Evolutionary conservation across 139 green algal species (phyloP).

Genomic region (Nannochloris sp.): DNA sequence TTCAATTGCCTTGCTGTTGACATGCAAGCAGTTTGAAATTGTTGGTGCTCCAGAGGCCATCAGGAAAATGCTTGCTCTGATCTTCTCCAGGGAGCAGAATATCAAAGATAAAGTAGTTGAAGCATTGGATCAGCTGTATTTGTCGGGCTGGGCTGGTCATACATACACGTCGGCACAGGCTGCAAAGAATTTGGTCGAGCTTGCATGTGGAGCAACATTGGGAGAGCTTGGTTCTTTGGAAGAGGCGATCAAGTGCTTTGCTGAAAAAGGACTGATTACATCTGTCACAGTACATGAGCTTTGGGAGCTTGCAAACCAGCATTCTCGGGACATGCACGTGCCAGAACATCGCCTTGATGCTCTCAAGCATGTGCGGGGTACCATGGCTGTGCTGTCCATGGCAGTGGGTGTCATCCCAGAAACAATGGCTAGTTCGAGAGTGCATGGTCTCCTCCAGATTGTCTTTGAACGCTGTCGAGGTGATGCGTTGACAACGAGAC

Average conservation of each 20-base stretch:
- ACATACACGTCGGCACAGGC: slow-evolving; percentile 18
- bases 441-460: slow-evolving; percentile 38
- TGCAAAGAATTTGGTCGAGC: slow-evolving; percentile 45
- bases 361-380: slow-evolving; percentile 24
- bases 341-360: background rate
- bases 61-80: slow-evolving; percentile 69
- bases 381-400: slow-evolving; percentile 58
- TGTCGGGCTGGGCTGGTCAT: slow-evolving; percentile 31
- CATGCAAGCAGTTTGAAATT: slow-evolving; percentile 57
- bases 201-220: slow-evolving; percentile 44
- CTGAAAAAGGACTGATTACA: slow-evolving; percentile 29
- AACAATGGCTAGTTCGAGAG: slow-evolving; percentile 22
- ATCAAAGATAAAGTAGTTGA: slow-evolving; percentile 60
- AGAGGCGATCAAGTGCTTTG: slow-evolving; percentile 38
- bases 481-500: slow-evolving; percentile 49
- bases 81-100: slow-evolving; percentile 69
- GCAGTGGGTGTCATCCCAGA: slow-evolving; percentile 34
- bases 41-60: slow-evolving; percentile 31
- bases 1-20: slow-evolving; percentile 60
- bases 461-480: slow-evolving; percentile 6
- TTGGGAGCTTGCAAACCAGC: slow-evolving; percentile 13
- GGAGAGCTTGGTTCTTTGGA: slow-evolving; percentile 70
- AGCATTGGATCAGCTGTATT: slow-evolving; percentile 56
- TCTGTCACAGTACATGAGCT: slow-evolving; percentile 27
- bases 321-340: background rate